These are phyloP conservation scores for Tolypocladium paradoxum DNA, from an alignment of 2,329 filamentous ascomycete genomes.

Conservation along the genomic window DNA sequence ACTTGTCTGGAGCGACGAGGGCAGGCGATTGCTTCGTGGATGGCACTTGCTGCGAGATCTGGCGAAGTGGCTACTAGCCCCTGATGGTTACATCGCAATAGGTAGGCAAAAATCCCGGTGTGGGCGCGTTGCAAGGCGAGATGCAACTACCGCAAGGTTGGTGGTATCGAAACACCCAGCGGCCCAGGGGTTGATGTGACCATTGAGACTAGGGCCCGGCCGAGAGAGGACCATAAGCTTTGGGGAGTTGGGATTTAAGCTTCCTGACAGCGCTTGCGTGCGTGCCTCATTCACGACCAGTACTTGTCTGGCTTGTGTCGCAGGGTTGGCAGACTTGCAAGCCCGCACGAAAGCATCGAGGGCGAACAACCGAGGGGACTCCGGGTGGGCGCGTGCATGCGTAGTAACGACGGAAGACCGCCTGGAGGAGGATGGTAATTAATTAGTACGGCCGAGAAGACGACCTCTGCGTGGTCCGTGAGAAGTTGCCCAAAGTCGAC, in stretches of 20 bases:
- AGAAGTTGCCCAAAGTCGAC: not conserved
- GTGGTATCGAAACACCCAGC: not conserved
- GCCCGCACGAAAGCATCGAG: not conserved
- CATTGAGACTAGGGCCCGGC: not conserved
- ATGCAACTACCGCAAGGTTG: conserved; percentile 2
- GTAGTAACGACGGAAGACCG: not conserved
- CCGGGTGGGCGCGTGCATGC: not conserved
- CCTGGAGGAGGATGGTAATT: not conserved
- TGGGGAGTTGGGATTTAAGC: not conserved
- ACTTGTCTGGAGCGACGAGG: conserved; percentile 4
- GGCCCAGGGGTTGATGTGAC: not conserved
- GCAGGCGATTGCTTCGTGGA: conserved; percentile 1
- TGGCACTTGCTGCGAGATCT: conserved; percentile 9
- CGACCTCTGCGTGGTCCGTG: not conserved
- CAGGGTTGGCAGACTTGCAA: not conserved
- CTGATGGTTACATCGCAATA: conserved; percentile 15
- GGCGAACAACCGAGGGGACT: not conserved
- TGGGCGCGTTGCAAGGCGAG: conserved; percentile 7
- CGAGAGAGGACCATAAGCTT: not conserved
- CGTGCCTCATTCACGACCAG: not conserved
- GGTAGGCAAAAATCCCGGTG: conserved; percentile 8
- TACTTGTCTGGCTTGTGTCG: not conserved
- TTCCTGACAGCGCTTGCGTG: not conserved
- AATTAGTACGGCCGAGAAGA: not conserved
- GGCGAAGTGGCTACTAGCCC: conserved; percentile 7